Conservation (phyloP, 768 basidiomycete species). For the Lactifluus pinguis region DNA sequence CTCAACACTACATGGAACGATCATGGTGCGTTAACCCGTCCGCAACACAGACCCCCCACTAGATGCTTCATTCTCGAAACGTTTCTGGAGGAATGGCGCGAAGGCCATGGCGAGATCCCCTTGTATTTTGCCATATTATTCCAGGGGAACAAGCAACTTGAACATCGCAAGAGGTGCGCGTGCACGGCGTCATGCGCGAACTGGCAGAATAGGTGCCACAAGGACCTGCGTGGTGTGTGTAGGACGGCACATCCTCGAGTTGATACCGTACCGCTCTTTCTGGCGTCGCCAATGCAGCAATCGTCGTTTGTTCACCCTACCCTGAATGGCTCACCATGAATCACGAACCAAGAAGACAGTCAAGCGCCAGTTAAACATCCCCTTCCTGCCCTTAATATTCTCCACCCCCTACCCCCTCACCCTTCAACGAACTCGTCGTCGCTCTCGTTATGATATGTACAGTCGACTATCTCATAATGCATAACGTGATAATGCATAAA, state of each 20-base stretch:
- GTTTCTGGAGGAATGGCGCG: no score
- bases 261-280: constrained; percentile 54
- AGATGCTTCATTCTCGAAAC: no score
- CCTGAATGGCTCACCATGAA: constrained; percentile 27
- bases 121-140: no score
- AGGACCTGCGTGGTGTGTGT: constrained; percentile 36
- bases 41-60: no score
- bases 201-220: constrained; percentile 28
- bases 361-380: not conserved
- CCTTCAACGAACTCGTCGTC: not conserved
- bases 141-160: constrained; percentile 30
- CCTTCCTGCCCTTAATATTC: not conserved
- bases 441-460: constrained; percentile 3
- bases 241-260: constrained; percentile 68
- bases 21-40: constrained; percentile 33
- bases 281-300: constrained; percentile 31
- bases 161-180: constrained; percentile 69
- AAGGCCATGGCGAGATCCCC: not conserved
- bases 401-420: not conserved
- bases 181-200: constrained; percentile 79
- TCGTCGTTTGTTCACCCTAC: constrained; percentile 26
- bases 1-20: constrained; percentile 66
- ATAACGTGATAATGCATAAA: no score
- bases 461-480: no score
- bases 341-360: no score